Conservation (phyloP, 2,329 filamentous ascomycete species). For the Cryoendolithus antarcticus region DNA sequence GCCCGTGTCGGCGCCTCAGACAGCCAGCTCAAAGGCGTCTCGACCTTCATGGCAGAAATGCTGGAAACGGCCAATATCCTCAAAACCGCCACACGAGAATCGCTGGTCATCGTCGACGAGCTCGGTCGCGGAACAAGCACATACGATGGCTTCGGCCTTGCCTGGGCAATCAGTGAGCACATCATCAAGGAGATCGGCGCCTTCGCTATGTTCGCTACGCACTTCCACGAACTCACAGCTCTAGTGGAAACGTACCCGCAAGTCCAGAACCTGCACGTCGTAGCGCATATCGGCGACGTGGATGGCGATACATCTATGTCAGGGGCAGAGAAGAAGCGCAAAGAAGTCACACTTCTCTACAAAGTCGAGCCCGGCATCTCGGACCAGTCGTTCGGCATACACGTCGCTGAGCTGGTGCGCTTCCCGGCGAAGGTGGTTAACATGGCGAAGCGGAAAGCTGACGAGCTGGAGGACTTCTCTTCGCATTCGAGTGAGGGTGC, state of each 20-base stretch:
- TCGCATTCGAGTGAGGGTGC: slow-evolving; percentile 50
- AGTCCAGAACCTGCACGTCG: slow-evolving; percentile 88
- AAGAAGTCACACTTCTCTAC: slow-evolving; percentile 88
- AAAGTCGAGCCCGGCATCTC: slow-evolving; percentile 93
- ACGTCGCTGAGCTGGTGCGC: slow-evolving; percentile 90
- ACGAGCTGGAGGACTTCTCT: slow-evolving; percentile 93
- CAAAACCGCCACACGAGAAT: slow-evolving; percentile 89
- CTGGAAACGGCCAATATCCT: slow-evolving; percentile 96
- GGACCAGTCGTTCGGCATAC: slow-evolving; percentile 96
- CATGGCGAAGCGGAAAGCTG: slow-evolving; percentile 98
- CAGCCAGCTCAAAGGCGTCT: slow-evolving; percentile 93
- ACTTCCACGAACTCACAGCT: slow-evolving; percentile 95
- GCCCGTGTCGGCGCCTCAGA: slow-evolving; percentile 92
- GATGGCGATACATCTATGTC: slow-evolving; percentile 28
- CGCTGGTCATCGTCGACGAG: slow-evolving; percentile 96
- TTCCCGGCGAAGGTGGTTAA: slow-evolving; percentile 96
- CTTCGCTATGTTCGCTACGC: slow-evolving; percentile 89
- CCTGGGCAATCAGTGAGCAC: slow-evolving; percentile 97
- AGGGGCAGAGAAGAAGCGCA: slow-evolving; percentile 42
- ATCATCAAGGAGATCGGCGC: slow-evolving; percentile 92
- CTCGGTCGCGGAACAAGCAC: slow-evolving; percentile 92
- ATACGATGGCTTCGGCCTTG: slow-evolving; percentile 96
- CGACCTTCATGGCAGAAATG: slow-evolving; percentile 99
- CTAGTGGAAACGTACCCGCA: slow-evolving; percentile 76
- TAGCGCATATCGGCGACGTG: slow-evolving; percentile 67